Evolutionary conservation across 805 yeast genomes (phyloP), one percentile per base, ranked within the genome.

Genomic region (Wickerhamomyces chaumierensis): DNA sequence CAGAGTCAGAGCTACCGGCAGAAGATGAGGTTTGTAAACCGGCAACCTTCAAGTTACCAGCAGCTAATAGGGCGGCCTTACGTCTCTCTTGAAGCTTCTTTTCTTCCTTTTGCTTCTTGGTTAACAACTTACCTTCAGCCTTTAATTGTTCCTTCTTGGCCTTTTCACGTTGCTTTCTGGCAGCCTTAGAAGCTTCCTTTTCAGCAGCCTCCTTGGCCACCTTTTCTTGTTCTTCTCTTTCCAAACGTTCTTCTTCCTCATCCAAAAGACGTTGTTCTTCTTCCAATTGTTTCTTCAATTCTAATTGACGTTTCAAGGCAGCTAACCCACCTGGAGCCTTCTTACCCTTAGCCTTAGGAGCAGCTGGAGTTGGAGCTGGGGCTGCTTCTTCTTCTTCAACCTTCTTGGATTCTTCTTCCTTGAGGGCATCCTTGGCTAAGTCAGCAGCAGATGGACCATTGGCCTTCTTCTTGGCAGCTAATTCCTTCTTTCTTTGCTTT

Each of bases 51-150:
- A 87, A 70, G 55, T 76, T 75, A 44, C 86, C 82, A 28, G 87
- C 65, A 42, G 79, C 79, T 47, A 90, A 69, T 44, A 90, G 68
- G 53, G 80, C 87, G 47, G 83, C 83, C 60, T 94, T 82, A 66
- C 97, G 86, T 58, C 83, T 82, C 56, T 90, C 96, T 53, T 79
- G 74, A 32, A 78, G 61, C 39, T 78, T 84, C 65, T 84, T 83
- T 58, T 87, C 95, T 61, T 87, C 95, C 63, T 83, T 86, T 69
- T 92, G 98, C 58, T 88, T 90, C 68, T 85, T 92, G 42, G 96
- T 83, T 56, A 92, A 65, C 39, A 80, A 77, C 58, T 92, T 92
- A 55, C 99, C 99, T 63, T 90, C 96, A 28, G 96, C 92, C 64
- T 84, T 85, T 59, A 92, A 75, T 64, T 85, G 90, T 53, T 92